Base-by-base conservation (phyloP, 2,329 filamentous ascomycete genomes). In the Colletotrichum chrysophilum region DNA sequence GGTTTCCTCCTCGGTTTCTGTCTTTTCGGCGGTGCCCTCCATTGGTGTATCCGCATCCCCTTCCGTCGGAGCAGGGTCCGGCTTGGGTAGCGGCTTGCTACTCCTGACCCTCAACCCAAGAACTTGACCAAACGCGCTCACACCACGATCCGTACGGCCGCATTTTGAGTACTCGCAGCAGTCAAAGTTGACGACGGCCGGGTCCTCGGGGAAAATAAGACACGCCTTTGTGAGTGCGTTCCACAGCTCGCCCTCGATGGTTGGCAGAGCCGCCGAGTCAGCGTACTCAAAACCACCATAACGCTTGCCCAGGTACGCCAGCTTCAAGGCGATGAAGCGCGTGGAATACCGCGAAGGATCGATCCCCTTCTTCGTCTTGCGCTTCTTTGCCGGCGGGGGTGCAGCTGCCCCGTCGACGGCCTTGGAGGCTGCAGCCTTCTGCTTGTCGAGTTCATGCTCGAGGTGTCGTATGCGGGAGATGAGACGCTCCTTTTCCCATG, bases 81-180 rank as follows among this genome's bases (percentile, higher is more conserved):
- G 80, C 71, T 80, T 81, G 4, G 85, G 85, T 67, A 93, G 81
- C 2, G 95, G 95, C 78, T 91, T 88, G 80, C 94, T 94, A 84
- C 96, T 98, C 82, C 96, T 89, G 18, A 99, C 93, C 71, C 94
- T 88, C 55, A 99, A 86, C 1, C 93, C 94, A 81, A 99, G 92
- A 73, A 99, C 97, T 87, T 99, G 97, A 0, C 97, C 97, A 86
- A 99, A 99, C 4, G 97, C 96, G 84, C 96, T 98, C 43, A 99
- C 97, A 14, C 97, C 97, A 70, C 93, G 90, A 83, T 99, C 97
- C 21, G 97, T 99, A 77, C 97, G 90, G 3, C 97, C 97, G 81
- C 96, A 98, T 84, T 99, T 99, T 43, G 94, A 96, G 84, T 98
- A 99, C 76, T 98, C 94, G 84, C 93, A 96, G 9, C 93, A 93